Base-by-base conservation (phyloP, 202 grass and related monocot genomes). In the Setaria viridis region DNA sequence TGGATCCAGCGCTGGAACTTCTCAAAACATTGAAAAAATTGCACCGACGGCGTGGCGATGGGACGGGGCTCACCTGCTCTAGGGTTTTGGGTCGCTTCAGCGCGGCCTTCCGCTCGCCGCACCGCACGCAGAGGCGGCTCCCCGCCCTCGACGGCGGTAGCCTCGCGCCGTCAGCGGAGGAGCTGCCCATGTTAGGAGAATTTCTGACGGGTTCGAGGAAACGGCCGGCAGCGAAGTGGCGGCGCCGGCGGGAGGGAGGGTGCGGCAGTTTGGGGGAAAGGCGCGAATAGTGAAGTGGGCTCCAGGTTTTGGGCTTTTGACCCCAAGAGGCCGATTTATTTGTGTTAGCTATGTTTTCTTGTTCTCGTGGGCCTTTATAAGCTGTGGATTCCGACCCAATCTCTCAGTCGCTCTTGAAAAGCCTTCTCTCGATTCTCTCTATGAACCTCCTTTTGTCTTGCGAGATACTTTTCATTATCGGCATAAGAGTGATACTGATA, bases 51-150 rank as follows among this genome's bases (percentile, higher is more conserved):
- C 17, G 77, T 57, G 11, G 19, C 35, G 34, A 46, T 17, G n/a
- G 15, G 35, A 11, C 66, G 55, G 72, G 48, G 45, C 59, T 67
- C 66, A 96, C 97, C 92, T 96, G 87, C 73, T 99, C 91, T 88
- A 97, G 80, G 80, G 94, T 97, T 94, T 99, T 99, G 63, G 94
- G 97, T 21, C 90, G 88, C 83, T 93, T 99, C 67, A 99, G 69
- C 53, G 87, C 88, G 16, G 97, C 89, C 89, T 91, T 93, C 69
- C 78, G 82, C 88, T 99, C 85, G 77, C 87, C 85, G 69, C 92
- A 99, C 71, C 88, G 70, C 21, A 74, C 82, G 82, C 92, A 99
- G 46, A 90, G 81, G 76, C 80, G 95, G 65, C 57, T 86, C 71
- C 64, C 76, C 8, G 81, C 82, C 71, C 78, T 95, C 47, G 80